phyloP scores from a whole-genome alignment of 1,284 basidiomycete species.

The Sporisorium reilianum region DNA sequence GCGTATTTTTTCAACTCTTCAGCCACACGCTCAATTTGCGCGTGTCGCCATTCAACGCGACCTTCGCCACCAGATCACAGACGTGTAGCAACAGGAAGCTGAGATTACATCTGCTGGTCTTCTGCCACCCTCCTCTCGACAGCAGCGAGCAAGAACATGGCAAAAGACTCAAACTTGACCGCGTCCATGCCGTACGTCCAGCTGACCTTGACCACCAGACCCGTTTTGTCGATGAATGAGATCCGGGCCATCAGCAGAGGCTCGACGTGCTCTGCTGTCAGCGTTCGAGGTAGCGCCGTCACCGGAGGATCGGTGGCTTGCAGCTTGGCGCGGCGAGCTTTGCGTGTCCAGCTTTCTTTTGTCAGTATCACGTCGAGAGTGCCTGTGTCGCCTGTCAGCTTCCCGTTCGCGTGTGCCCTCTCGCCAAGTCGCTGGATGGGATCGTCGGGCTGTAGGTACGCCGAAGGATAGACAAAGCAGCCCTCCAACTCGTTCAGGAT shows the following conservation, averaged over 20 bases:
- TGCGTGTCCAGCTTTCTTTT: constrained; percentile 29
- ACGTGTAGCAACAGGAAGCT: no score
- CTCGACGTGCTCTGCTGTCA: not conserved
- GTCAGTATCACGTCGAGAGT: constrained; percentile 17
- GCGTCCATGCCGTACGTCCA: constrained; percentile 35
- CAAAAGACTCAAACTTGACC: constrained; percentile 45
- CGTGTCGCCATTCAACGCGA: constrained; percentile 22
- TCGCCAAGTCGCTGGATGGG: not conserved
- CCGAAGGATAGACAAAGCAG: constrained; percentile 13
- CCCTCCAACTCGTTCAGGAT: constrained; percentile 23
- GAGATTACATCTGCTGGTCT: not conserved
- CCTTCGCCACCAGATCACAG: not conserved
- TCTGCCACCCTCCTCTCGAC: constrained; percentile 10
- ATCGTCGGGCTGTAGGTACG: not conserved
- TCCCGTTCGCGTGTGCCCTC: no score
- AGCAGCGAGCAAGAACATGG: constrained; percentile 34
- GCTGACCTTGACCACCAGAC: constrained; percentile 17
- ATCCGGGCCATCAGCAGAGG: constrained; percentile 27
- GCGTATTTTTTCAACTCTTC: not conserved
- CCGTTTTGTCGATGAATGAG: constrained; percentile 14
- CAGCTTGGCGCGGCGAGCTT: constrained; percentile 29
- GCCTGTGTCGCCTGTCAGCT: not conserved
- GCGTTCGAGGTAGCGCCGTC: not conserved
- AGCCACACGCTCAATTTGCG: no score
- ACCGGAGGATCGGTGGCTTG: not conserved